These are phyloP conservation scores for Fusarium lateritium DNA, from an alignment of 2,329 filamentous ascomycete genomes.

Conservation along the genomic window DNA sequence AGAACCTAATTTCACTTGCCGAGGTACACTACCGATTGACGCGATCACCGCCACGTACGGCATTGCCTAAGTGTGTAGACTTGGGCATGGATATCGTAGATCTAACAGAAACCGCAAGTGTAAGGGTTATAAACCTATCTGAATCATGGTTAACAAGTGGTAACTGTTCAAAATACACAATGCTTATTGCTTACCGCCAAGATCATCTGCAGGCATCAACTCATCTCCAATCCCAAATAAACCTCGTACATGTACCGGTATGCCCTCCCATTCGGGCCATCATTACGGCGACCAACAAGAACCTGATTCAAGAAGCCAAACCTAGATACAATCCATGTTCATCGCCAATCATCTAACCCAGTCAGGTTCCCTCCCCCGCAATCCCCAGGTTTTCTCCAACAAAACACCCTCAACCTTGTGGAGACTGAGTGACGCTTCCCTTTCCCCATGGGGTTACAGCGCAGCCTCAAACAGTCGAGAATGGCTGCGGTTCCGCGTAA, in stretches of 20 bases:
- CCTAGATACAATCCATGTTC: constrained; percentile 3
- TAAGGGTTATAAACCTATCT: background rate
- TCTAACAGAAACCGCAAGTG: background rate
- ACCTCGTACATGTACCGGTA: background rate
- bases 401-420: constrained; percentile 5
- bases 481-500: too few relatives aligned
- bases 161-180: background rate
- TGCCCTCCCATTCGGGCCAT: constrained; percentile 39
- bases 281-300: constrained; percentile 33
- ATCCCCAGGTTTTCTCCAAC: constrained; percentile 46
- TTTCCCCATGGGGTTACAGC: constrained; percentile 41
- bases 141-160: too few relatives aligned
- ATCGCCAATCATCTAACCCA: constrained; percentile 21
- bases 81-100: background rate
- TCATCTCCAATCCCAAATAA: background rate
- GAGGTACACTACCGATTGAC: constrained; percentile 20
- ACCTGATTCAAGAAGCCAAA: constrained; percentile 27
- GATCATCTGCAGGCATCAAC: background rate
- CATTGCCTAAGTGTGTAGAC: background rate
- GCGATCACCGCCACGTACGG: constrained; percentile 5
- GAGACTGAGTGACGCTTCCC: constrained; percentile 3
- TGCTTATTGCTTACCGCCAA: background rate
- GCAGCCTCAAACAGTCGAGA: background rate
- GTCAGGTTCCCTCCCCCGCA: constrained; percentile 29
- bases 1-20: constrained; percentile 10